Conservation (phyloP, 2,329 filamentous ascomycete genomes). For the Beauveria medogensis region DNA sequence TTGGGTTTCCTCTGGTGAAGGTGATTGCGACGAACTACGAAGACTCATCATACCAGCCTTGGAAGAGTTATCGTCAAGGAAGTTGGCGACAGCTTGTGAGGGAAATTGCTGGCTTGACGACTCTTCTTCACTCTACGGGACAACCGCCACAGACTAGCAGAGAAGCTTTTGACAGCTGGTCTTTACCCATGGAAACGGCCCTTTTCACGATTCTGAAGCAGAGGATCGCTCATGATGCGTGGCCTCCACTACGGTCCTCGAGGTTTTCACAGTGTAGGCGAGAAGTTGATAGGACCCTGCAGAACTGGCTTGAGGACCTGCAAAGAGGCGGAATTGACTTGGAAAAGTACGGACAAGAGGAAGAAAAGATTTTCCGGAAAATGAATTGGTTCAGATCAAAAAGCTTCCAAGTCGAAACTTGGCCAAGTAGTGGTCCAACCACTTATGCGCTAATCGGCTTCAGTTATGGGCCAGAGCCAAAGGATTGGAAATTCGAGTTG, state of each 20-base stretch:
- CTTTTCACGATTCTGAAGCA: too few relatives aligned
- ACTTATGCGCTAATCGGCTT: neutral
- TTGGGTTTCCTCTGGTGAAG: neutral
- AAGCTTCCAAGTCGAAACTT: too few relatives aligned
- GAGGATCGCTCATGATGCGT: too few relatives aligned
- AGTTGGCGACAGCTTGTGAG: neutral
- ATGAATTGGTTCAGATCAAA: too few relatives aligned
- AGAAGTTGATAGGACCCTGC: too few relatives aligned
- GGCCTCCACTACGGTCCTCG: too few relatives aligned
- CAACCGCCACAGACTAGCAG: too few relatives aligned
- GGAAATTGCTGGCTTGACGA: neutral
- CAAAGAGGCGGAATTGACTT: neutral
- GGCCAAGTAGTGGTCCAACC: neutral
- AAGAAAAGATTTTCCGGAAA: neutral
- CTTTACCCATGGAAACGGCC: too few relatives aligned
- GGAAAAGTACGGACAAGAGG: neutral
- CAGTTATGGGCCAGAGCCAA: neutral
- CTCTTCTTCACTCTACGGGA: neutral
- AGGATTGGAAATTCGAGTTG: neutral
- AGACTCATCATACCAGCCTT: too few relatives aligned
- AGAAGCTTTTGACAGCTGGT: too few relatives aligned
- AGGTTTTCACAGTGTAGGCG: neutral
- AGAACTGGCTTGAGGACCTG: neutral
- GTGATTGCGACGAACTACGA: too few relatives aligned
- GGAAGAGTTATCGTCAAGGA: too few relatives aligned